phyloP scores from a whole-genome alignment of 352 stramenopile species.

The Pythium brassicae region DNA sequence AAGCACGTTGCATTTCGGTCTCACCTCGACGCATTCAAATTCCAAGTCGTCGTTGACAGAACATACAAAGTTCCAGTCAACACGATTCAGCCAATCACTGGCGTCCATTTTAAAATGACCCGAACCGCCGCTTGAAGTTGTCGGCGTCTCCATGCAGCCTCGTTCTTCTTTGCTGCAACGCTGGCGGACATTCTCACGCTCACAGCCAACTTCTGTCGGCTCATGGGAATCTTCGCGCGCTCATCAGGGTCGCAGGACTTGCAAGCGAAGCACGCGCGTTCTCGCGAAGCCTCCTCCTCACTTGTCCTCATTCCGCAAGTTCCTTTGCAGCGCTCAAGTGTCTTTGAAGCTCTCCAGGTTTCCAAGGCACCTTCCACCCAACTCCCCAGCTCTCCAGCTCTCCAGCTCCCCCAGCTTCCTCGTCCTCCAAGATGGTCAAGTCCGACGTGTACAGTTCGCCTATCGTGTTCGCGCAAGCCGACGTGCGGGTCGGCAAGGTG shows the following conservation, averaged over 20 bases:
- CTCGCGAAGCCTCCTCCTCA: not conserved
- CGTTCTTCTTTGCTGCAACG: not conserved
- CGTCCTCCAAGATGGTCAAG: constrained; percentile 53
- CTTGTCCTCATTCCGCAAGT: constrained; percentile 42
- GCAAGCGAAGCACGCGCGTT: not conserved
- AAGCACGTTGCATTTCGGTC: not conserved
- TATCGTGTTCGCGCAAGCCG: constrained; percentile 63
- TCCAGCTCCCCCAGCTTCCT: not conserved
- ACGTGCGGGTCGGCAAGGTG: constrained; percentile 69
- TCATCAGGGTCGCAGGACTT: too few species aligned
- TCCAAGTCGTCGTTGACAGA: not conserved
- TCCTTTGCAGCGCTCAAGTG: constrained; percentile 34
- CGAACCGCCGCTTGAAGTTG: constrained; percentile 28
- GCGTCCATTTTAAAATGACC: constrained; percentile 23
- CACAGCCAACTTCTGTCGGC: too few species aligned
- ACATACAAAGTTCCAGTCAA: too few species aligned
- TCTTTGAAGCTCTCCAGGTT: constrained; percentile 1
- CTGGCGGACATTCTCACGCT: not conserved
- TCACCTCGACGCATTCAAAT: not conserved
- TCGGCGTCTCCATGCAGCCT: constrained; percentile 7
- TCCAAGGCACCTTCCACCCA: not conserved
- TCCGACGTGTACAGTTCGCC: constrained; percentile 72
- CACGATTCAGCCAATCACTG: constrained; percentile 13
- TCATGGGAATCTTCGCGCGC: too few species aligned
- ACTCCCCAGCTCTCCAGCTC: not conserved